Evolutionary conservation across 139 green algal species (phyloP), one percentile per base, ranked within the genome.

Genomic region (Nannochloris sp.): DNA sequence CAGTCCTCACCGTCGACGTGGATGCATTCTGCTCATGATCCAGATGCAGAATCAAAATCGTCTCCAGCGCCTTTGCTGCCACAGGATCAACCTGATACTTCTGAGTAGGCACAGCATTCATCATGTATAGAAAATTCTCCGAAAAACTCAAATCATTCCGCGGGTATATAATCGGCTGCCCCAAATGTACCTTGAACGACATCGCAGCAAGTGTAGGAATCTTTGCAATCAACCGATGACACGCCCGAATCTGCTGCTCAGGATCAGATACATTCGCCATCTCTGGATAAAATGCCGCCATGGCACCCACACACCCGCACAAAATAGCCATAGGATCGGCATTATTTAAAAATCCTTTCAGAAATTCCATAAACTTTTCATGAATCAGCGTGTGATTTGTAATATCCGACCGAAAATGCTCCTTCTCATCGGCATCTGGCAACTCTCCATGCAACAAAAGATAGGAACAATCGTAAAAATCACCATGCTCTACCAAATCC

Each of bases 301-400:
- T 70, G 5, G 83, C 84, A 12, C 84, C 83, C 16, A 85, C 75
- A 55, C 50, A 37, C 9, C 72, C 61, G 12, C 33, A 69, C 75
- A 90, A 79, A 60, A 89, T 86, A 23, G 79, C 82, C 84, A 90
- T 90, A 45, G 84, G 84, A 45, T 86, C 74, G 0, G 84, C 82
- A 70, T 87, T 80, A 65, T 83, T 75, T 29, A 69, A 63, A 61
- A 90, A 90, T 25, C 83, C 81, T 36, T 75, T 48, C 63, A 71
- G 76, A 59, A 82, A 83, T 26, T 71, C 60, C 28, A 85, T 82
- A 23, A 87, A 64, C 23, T 76, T 65, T 67, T 85, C 75, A 66
- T 84, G 70, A 28, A 89, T 74, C 67, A 90, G 61, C 10, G 74
- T 84, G 69, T 90, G 79, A 6, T 28, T 55, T 16, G 66, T 87